Evolutionary conservation across 73 alveolate species (phyloP), one percentile per base, ranked within the genome.

Genomic region (Paraurostyla sp.): DNA sequence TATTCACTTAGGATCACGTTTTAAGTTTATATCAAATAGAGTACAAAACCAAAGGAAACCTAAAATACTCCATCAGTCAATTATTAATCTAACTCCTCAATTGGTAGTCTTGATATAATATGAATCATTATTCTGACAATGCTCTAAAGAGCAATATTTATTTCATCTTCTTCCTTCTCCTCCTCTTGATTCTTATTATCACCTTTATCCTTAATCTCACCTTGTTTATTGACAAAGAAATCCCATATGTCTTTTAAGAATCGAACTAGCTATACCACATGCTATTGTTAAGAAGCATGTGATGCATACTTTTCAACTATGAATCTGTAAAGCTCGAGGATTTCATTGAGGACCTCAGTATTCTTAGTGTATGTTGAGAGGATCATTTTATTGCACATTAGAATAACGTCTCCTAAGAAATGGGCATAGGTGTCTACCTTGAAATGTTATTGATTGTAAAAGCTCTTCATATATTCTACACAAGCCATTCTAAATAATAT

Each of bases 291-390:
- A 78, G 89, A 52, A 6, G 76, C 89, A 38, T 78, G 80, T 29
- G 89, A 16, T 22, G 87, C 46, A 60, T 85, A 69, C 48, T 85
- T 85, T 81, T 85, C 92, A 32, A 69, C 83, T 30, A 85, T 48
- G 49, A 68, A 51, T 23, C 87, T 65, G 52, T 43, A 69, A 33
- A 85, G 81, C 52, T 85, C 92, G 3, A 85, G 81, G n/a, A 85
- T 57, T 49, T 85, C 92, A 85, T 85, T 83, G 27, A 83, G 32
- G 6, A 51, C 30, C 54, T 48, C 92, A 0, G 33, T 43, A 69
- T 68, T 42, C 81, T 69, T 68, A 0, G 80, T 36, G 18, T 85
- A 52, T 16, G 82, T 46, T 20, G 23, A 35, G 9, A 20, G 41
- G 33, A 81, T 81, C 91, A 81, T 81, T 20, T 54, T 23, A 58